Percentiles rank a stretch among this genome's conserved stretches.
Conservation (phyloP, 2,329 filamentous ascomycete genomes). For the Hypoxylon sp. region DNA sequence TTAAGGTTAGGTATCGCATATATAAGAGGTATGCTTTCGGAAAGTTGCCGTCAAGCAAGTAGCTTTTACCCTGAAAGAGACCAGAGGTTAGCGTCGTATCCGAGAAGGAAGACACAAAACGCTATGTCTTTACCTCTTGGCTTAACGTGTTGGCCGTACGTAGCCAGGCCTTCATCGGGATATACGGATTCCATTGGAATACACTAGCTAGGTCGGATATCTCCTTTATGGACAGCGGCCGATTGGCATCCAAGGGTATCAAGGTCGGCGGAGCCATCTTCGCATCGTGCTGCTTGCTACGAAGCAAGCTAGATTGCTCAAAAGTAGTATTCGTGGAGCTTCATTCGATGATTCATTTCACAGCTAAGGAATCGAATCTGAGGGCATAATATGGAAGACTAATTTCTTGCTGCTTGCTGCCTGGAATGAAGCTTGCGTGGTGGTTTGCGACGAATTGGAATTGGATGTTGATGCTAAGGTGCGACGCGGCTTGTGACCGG, state of each 20-base stretch:
- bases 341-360: constrained; percentile 27
- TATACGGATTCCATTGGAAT: constrained; percentile 83
- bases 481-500: constrained; percentile 9
- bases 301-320: constrained; percentile 13
- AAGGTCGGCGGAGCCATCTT: constrained; percentile 48
- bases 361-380: constrained; percentile 3
- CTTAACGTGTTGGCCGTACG: constrained; percentile 83
- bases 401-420: constrained; percentile 34
- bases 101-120: neutral
- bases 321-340: constrained; percentile 12
- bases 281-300: constrained; percentile 21
- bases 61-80: constrained; percentile 75
- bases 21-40: constrained; percentile 91
- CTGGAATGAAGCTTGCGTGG: constrained; percentile 37
- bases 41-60: constrained; percentile 86
- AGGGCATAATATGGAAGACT: constrained; percentile 12
- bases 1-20: constrained; percentile 89
- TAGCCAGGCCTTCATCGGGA: constrained; percentile 85
- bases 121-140: constrained; percentile 76
- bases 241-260: constrained; percentile 48
- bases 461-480: constrained; percentile 8
- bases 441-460: constrained; percentile 17
- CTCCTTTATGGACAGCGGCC: constrained; percentile 80
- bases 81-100: constrained; percentile 8
- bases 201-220: constrained; percentile 80